These are phyloP conservation scores for Lactarius quietus DNA, from an alignment of 768 basidiomycete species.

Conservation along the genomic window DNA sequence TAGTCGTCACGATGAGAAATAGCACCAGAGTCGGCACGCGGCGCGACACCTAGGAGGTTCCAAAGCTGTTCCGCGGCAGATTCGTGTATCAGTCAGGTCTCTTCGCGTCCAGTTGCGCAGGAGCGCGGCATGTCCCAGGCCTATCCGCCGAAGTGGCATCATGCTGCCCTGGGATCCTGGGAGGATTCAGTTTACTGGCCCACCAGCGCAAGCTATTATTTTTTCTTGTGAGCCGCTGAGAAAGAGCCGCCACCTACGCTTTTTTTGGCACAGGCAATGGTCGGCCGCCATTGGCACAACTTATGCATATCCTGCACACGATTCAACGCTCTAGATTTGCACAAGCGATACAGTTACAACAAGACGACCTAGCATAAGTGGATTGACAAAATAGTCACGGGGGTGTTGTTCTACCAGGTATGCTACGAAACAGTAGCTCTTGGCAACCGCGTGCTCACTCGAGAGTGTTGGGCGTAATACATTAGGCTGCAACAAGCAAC, in stretches of 20 bases:
- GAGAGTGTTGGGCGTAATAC: background rate
- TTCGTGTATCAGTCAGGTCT: conserved; percentile 35
- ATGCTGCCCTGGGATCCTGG: conserved; percentile 46
- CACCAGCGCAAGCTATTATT: conserved; percentile 38
- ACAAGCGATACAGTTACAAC: conserved; percentile 37
- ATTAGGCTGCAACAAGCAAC: conserved; percentile 36
- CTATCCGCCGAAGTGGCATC: conserved; percentile 46
- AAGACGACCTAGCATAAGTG: conserved; percentile 46
- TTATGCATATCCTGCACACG: conserved; percentile 54
- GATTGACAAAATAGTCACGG: conserved; percentile 50
- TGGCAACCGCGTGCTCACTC: background rate
- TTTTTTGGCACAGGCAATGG: conserved; percentile 45
- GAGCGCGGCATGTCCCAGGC: conserved; percentile 50
- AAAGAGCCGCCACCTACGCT: conserved; percentile 2
- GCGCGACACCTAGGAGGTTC: conserved; percentile 45
- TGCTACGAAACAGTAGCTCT: background rate
- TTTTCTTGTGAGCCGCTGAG: background rate
- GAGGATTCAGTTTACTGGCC: conserved; percentile 54
- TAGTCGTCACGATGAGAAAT: conserved; percentile 54
- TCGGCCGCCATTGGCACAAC: conserved; percentile 69
- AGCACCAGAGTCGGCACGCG: conserved; percentile 47
- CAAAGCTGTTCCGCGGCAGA: conserved; percentile 45
- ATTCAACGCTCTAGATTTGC: conserved; percentile 45
- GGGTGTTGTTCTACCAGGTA: conserved; percentile 46
- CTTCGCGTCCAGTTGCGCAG: conserved; percentile 51